Evolutionary conservation across 805 yeast genomes (phyloP).

Genomic region (Metschnikowia cubensis): DNA sequence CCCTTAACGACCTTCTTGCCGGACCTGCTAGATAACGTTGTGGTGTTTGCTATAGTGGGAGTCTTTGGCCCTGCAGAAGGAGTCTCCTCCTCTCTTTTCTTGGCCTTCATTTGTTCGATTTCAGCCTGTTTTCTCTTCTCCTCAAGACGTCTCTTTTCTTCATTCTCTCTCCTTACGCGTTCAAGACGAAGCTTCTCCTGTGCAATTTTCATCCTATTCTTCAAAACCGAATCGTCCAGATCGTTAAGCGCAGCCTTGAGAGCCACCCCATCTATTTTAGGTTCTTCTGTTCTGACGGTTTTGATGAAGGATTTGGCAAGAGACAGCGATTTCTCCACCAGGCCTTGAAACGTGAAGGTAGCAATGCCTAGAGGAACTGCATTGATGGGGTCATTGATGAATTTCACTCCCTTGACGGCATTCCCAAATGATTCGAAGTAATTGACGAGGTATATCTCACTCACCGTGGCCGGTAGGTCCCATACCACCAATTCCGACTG

Average conservation of each 20-base stretch:
- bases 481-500: conserved; percentile 65
- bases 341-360: conserved; percentile 57
- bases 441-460: conserved; percentile 43
- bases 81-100: conserved; percentile 4
- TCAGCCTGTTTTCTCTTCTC: not conserved
- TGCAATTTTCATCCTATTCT: conserved; percentile 27
- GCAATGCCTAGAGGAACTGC: conserved; percentile 79
- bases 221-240: conserved; percentile 35
- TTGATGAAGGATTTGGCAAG: conserved; percentile 31
- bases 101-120: not conserved
- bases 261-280: conserved; percentile 49
- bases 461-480: conserved; percentile 55
- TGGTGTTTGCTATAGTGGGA: conserved; percentile 27
- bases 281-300: conserved; percentile 21
- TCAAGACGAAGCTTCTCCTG: conserved; percentile 24
- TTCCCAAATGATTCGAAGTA: conserved; percentile 62
- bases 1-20: conserved; percentile 31
- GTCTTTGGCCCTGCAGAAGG: not conserved
- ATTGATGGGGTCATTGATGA: conserved; percentile 64
- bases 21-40: conserved; percentile 30
- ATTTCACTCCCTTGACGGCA: conserved; percentile 50
- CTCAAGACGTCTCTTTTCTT: conserved; percentile 1
- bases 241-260: conserved; percentile 54
- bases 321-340: conserved; percentile 41
- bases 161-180: conserved; percentile 24